Base-by-base conservation (phyloP, 2,329 filamentous ascomycete species). In the Botrytis deweyae region DNA sequence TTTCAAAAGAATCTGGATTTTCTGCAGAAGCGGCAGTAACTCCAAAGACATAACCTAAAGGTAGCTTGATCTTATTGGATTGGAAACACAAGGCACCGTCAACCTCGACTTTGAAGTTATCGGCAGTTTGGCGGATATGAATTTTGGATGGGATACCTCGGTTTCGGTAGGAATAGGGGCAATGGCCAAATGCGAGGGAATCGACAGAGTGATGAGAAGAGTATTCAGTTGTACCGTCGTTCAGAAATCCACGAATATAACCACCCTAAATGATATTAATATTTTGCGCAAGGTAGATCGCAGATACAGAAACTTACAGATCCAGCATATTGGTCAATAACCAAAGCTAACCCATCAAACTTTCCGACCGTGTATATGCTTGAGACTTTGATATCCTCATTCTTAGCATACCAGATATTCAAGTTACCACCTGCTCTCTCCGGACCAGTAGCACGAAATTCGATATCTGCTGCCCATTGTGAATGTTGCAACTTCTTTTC, bases 1-100 rank as follows among this genome's bases (percentile, higher is more conserved):
- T 83, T 83, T 99, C 96, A 80, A 98, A 97, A 8, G 94, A 97
- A 84, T 99, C 96, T 0, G 96, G 94, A 79, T 90, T 95, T 78
- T 98, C 95, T 44, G 93, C 93, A 4, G 93, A 95, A 25, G 93
- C 93, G 61, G 95, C 96, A 20, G 92, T 94, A 78, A 99, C 85
- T 79, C 96, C 96, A 77, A 97, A 93, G 81, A 89, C 88, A 85
- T 98, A 97, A 77, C 93, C 93, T 2, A 87, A 79, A 4, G 95
- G 96, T 38, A 99, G 87, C 75, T 86, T 86, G 79, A 98, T 87
- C 85, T 93, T 92, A 82, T 91, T 85, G 70, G 90, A 95, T 80
- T 93, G 89, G 84, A 99, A 98, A 85, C 96, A 99, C 59, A 89
- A 84, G 71, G 87, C 86, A 74, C 91, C 91, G 81, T 98, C 96